Evolutionary conservation across 192 early-diverging fungal genomes (phyloP).

Genomic region (Geranomyces michiganensis): DNA sequence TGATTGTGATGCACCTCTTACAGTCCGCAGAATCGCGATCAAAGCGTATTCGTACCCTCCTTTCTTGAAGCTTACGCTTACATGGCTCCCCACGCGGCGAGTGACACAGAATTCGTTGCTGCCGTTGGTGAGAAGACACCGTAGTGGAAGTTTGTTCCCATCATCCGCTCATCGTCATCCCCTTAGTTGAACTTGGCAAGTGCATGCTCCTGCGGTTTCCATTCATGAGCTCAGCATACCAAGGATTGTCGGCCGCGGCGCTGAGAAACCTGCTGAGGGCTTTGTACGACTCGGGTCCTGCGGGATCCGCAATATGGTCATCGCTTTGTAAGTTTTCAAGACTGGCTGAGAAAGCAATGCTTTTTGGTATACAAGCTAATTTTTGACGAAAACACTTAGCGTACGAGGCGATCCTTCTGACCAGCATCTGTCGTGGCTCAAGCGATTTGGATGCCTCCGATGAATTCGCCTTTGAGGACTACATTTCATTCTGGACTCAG

Average conservation of each 20-base stretch:
- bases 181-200: slow-evolving; percentile 47
- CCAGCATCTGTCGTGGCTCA: slow-evolving; percentile 37
- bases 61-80: slow-evolving; percentile 67
- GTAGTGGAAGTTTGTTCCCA: neutral
- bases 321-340: slow-evolving; percentile 30
- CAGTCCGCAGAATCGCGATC: slow-evolving; percentile 27
- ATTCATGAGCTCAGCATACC: slow-evolving; percentile 48
- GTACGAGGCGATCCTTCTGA: slow-evolving; percentile 56
- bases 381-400: slow-evolving; percentile 38
- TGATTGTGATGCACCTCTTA: too few species aligned
- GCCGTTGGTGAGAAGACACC: slow-evolving; percentile 45
- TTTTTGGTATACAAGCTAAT: neutral
- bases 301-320: slow-evolving; percentile 32
- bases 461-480: slow-evolving; percentile 52
- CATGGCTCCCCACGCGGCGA: slow-evolving; percentile 51
- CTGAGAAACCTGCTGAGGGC: slow-evolving; percentile 57
- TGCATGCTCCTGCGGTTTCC: slow-evolving; percentile 54
- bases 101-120: slow-evolving; percentile 50
- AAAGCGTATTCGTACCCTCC: slow-evolving; percentile 44
- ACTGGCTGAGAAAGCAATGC: too few species aligned
- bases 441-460: neutral
- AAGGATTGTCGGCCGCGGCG: slow-evolving; percentile 49
- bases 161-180: neutral
- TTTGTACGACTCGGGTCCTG: slow-evolving; percentile 47
- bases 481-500: slow-evolving; percentile 62